phyloP scores from a whole-genome alignment of 768 basidiomycete genomes.

The Krasilnikovozyma curviuscula region DNA sequence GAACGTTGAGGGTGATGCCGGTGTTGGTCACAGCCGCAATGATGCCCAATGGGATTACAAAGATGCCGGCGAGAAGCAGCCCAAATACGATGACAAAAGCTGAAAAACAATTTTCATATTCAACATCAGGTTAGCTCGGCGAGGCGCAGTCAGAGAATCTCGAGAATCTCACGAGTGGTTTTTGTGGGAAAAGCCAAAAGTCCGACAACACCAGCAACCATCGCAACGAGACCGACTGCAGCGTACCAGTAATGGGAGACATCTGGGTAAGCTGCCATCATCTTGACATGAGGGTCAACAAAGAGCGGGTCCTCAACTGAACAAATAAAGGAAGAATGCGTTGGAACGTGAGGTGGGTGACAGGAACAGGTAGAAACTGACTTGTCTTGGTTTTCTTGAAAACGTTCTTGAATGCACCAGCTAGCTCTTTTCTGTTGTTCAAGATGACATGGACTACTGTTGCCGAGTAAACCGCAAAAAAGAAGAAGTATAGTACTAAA shows the following conservation, averaged over 20 bases:
- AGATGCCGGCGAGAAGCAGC: constrained; percentile 28
- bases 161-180: constrained; percentile 5
- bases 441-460: constrained; percentile 32
- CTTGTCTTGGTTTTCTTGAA: constrained; percentile 7
- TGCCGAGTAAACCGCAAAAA: constrained; percentile 33
- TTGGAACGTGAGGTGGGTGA: no score
- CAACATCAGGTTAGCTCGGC: not conserved
- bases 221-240: constrained; percentile 2
- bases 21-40: constrained; percentile 16
- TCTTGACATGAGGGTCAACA: constrained; percentile 1
- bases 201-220: no score
- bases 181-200: no score
- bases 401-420: constrained; percentile 27
- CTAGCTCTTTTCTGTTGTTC: constrained; percentile 41
- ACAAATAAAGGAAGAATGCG: no score
- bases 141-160: no score
- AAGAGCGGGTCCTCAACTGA: no score
- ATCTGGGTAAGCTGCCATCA: constrained; percentile 6
- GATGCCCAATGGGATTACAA: constrained; percentile 55
- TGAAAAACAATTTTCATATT: no score
- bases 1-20: constrained; percentile 11
- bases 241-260: no score
- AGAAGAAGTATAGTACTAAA: constrained; percentile 13
- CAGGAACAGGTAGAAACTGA: no score
- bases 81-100: constrained; percentile 27